These are phyloP conservation scores for Scheffersomyces insectosa DNA, from an alignment of 1,139 yeast genomes.

Conservation along the genomic window DNA sequence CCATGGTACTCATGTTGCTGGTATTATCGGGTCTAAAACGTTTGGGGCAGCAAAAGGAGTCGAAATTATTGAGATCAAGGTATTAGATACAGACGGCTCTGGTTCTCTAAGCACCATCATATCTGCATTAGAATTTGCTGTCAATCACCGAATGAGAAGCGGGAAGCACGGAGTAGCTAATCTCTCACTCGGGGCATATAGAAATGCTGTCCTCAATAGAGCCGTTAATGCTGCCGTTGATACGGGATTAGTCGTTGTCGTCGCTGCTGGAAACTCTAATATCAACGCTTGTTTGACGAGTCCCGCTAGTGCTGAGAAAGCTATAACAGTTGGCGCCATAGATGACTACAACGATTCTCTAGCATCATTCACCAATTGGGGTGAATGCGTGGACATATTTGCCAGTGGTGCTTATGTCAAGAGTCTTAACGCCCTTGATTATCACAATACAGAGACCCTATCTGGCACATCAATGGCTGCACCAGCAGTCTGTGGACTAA, in stretches of 20 bases:
- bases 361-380: conserved; percentile 86
- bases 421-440: conserved; percentile 37
- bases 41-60: conserved; percentile 81
- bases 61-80: conserved; percentile 67
- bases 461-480: conserved; percentile 92
- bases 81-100: conserved; percentile 61
- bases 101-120: conserved; percentile 71
- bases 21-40: conserved; percentile 73
- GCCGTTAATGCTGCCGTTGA: conserved; percentile 73
- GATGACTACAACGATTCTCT: conserved; percentile 69
- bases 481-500: conserved; percentile 76
- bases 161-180: conserved; percentile 67
- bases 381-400: conserved; percentile 79
- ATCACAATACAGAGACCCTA: conserved; percentile 37
- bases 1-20: conserved; percentile 90
- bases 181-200: conserved; percentile 73
- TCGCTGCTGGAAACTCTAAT: conserved; percentile 85
- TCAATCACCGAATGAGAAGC: conserved; percentile 51
- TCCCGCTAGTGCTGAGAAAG: conserved; percentile 73
- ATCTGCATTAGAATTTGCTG: conserved; percentile 70
- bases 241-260: conserved; percentile 77
- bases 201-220: conserved; percentile 62
- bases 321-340: conserved; percentile 84
- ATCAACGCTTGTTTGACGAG: conserved; percentile 75
- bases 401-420: conserved; percentile 75